Evolutionary conservation across 2,329 filamentous ascomycete species (phyloP).

Genomic region (Fusarium concolor): DNA sequence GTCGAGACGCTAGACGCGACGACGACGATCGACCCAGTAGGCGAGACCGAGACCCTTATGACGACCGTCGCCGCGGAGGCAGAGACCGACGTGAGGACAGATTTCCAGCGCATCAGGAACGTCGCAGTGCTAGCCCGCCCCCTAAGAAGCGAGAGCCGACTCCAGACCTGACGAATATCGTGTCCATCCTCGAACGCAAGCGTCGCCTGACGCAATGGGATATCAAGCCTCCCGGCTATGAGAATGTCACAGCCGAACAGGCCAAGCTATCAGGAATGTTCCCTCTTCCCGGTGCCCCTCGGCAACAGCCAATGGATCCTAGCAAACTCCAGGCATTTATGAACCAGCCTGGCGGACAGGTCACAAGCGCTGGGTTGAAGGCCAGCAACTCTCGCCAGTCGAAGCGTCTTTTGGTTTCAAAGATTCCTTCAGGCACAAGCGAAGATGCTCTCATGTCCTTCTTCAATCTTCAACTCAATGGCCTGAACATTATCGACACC

Average conservation of each 20-base stretch:
- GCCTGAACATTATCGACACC: constrained; percentile 89
- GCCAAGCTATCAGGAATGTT: constrained; percentile 99
- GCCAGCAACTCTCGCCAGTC: constrained; percentile 93
- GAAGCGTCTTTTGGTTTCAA: constrained; percentile 90
- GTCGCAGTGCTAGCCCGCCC: constrained; percentile 82
- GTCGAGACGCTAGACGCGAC: constrained; percentile 73
- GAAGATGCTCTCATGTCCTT: constrained; percentile 84
- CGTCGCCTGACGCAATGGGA: constrained; percentile 98
- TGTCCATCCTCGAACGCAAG: constrained; percentile 86
- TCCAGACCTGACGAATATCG: constrained; percentile 88
- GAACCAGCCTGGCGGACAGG: constrained; percentile 81
- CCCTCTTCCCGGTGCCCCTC: constrained; percentile 92
- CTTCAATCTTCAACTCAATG: constrained; percentile 97
- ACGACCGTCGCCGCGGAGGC: constrained; percentile 65
- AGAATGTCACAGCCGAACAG: constrained; percentile 97
- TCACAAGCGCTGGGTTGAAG: constrained; percentile 83
- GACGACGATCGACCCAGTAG: constrained; percentile 69
- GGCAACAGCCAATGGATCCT: constrained; percentile 95
- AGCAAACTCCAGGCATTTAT: constrained; percentile 95
- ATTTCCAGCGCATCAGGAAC: constrained; percentile 60
- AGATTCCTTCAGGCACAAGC: constrained; percentile 77
- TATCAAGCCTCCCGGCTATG: constrained; percentile 97
- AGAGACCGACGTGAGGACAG: constrained; percentile 58
- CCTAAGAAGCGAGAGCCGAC: constrained; percentile 95
- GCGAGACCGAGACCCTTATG: constrained; percentile 66